Evolutionary conservation across 306 rosid species (phyloP).

Genomic region (Cucumis melo): DNA sequence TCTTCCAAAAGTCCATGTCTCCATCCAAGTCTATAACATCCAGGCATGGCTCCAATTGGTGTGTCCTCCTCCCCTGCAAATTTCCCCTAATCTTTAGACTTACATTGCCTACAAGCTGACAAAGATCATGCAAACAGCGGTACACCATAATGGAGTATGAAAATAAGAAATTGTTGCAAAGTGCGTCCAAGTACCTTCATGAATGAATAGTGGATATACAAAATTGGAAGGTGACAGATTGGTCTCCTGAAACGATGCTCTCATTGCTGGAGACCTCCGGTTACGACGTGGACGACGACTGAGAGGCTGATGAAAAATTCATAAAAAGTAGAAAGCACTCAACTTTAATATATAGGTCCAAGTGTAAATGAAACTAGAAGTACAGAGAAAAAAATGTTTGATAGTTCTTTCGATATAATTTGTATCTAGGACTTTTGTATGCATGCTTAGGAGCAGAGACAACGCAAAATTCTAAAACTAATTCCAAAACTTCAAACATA

Average conservation of each 20-base stretch:
- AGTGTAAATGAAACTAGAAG: neutral
- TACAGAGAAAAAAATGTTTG: neutral
- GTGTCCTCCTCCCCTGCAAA: conserved; percentile 78
- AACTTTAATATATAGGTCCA: neutral
- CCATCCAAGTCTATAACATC: conserved; percentile 97
- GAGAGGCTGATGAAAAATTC: conserved; percentile 39
- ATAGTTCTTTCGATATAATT: neutral
- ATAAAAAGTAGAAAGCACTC: neutral
- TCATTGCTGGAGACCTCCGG: conserved; percentile 40
- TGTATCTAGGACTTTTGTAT: neutral
- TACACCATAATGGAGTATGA: neutral
- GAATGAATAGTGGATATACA: conserved; percentile 88
- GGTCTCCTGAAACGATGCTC: conserved; percentile 87
- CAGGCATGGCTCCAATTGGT: conserved; percentile 98
- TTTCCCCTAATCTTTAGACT: neutral
- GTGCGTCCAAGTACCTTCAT: conserved; percentile 50
- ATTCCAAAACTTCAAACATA: neutral
- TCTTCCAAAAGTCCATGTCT: conserved; percentile 90
- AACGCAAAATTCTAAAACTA: neutral
- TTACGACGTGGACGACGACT: conserved; percentile 79
- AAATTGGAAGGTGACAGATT: conserved; percentile 70
- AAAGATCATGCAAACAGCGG: neutral
- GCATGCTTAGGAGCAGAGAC: neutral
- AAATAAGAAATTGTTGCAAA: neutral
- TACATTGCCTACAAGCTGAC: neutral